Evolutionary conservation across 441 rosid species (phyloP), one percentile per base, ranked within the genome.

Genomic region (Euphorbia schlechtendalii): DNA sequence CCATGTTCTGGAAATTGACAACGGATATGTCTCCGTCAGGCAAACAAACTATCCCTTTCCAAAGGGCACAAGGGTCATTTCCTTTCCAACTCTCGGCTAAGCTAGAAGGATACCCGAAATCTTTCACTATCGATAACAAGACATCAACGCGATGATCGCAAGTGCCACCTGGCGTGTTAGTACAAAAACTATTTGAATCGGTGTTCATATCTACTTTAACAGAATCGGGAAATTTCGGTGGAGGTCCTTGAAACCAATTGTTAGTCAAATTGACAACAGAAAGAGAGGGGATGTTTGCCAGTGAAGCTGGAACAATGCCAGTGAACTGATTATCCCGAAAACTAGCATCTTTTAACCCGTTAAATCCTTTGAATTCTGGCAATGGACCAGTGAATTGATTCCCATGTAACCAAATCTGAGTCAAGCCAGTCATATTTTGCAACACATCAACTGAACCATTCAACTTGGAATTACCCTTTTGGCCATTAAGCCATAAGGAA

Each of bases 351-450:
- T 46, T 3, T 59, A 81, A 66, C 2, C 38, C 54, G 24, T 3
- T 59, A n/a, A 76, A 22, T 11, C 59, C 60, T 0, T 75, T 53
- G 22, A 79, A 70, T 22, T 81, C 81, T 0, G 88, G 88, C 38
- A 83, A 43, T 0, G 85, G 77, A 41, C 85, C 88, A 5, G 85
- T 54, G 53, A 83, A 82, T 3, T n/a, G 22, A 71, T 83, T 83
- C 2, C 9, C 18, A n/a, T 76, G 68, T 38, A 86, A 63, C 79
- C 76, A 66, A 14, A 80, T 68, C 60, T 71, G 53, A 1, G 55
- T 48, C 54, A 82, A 65, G 17, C 22, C 21, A 48, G 80, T 72
- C 86, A 80, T 82, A n/a, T 68, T 72, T 7, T 71, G 70, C 22
- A 83, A 40, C 8, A 78, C 60, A 1, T 51, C 53, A 41, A 83